Conservation (phyloP, 169 alveolate species). For the Cryptosporidium ubiquitum region DNA sequence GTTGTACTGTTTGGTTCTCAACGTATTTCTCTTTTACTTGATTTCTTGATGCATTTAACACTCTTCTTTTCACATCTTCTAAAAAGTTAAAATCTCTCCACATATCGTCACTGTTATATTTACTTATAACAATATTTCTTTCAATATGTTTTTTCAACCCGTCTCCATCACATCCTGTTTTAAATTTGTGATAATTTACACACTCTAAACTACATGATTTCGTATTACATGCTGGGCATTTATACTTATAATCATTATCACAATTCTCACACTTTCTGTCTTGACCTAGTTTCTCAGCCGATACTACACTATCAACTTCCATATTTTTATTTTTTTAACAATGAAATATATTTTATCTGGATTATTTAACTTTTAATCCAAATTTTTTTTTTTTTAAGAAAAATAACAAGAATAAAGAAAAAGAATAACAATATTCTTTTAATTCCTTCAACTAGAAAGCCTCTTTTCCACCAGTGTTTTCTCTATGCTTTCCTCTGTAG, state of each 20-base stretch:
- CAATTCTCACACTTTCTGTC: slow-evolving; percentile 28
- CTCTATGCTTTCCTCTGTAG: not conserved
- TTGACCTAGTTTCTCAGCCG: not conserved
- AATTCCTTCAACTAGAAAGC: too few relatives aligned
- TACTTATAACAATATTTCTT: slow-evolving; percentile 10
- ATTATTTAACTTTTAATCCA: not conserved
- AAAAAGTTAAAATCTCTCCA: slow-evolving; percentile 40
- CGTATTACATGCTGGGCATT: slow-evolving; percentile 70
- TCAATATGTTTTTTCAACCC: slow-evolving; percentile 22
- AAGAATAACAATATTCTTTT: not conserved
- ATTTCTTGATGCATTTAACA: not conserved
- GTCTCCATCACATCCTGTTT: slow-evolving; percentile 65
- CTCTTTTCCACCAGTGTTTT: not conserved
- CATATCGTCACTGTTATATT: slow-evolving; percentile 18
- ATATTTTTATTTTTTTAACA: not conserved
- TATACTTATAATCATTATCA: slow-evolving; percentile 50
- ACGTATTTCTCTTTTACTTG: not conserved
- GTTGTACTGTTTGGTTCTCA: not conserved
- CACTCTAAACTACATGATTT: slow-evolving; percentile 73
- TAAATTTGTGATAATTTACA: slow-evolving; percentile 55
- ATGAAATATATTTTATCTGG: not conserved
- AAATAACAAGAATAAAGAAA: too few relatives aligned
- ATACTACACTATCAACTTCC: not conserved
- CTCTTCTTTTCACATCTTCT: slow-evolving; percentile 29
- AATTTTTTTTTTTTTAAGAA: too few relatives aligned